Conservation (phyloP, 176 grass and related monocot species). For the Dendrocalamus sinicus region DNA sequence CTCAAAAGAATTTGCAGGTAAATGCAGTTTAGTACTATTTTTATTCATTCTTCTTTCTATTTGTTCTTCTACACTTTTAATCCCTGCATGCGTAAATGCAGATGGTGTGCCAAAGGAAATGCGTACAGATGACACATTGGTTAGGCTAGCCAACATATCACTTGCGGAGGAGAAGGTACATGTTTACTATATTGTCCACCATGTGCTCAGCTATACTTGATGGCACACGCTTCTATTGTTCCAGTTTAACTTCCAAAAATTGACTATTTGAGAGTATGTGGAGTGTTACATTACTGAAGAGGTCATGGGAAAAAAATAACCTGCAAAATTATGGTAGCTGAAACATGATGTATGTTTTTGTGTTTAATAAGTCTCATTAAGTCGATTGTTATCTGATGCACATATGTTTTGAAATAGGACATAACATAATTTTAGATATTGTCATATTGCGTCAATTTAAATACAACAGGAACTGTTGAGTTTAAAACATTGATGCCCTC, state of each 20-base stretch:
- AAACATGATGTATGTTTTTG: conserved; percentile 44
- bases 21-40: conserved; percentile 38
- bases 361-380: conserved; percentile 41
- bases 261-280: conserved; percentile 27
- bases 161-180: conserved; percentile 94
- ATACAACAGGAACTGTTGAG: neutral
- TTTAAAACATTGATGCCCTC: conserved; percentile 2
- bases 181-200: conserved; percentile 13
- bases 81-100: conserved; percentile 46
- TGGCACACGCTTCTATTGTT: conserved; percentile 15
- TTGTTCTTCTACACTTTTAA: conserved; percentile 42
- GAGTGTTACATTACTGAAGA: conserved; percentile 36
- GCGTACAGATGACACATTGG: conserved; percentile 76
- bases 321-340: conserved; percentile 36
- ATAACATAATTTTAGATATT: neutral
- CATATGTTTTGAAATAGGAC: conserved; percentile 47
- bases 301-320: conserved; percentile 24
- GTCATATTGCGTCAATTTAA: neutral
- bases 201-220: conserved; percentile 18
- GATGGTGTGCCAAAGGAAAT: conserved; percentile 98
- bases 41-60: conserved; percentile 37
- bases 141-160: conserved; percentile 86
- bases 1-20: conserved; percentile 74
- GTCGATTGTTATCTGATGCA: conserved; percentile 1
- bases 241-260: conserved; percentile 17